A percentile compares a stretch with the other conserved stretches of the same genome.
Evolutionary conservation across 345 rosid genomes (phyloP).

Genomic region (Pistacia integerrima): DNA sequence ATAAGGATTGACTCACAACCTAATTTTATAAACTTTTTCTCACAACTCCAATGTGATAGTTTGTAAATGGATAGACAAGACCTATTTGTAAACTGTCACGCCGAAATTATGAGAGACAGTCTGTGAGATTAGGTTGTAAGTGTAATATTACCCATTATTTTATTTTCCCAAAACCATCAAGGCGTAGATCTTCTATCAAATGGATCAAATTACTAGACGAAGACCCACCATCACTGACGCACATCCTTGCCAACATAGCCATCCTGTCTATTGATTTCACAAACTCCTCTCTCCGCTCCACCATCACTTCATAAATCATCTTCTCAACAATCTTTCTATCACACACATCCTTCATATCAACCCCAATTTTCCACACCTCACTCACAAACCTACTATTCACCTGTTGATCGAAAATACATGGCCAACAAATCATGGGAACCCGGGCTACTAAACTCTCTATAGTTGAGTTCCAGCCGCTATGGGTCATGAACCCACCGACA

Average conservation of each 20-base stretch:
- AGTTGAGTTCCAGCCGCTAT: slow-evolving; percentile 82
- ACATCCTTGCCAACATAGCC: slow-evolving; percentile 34
- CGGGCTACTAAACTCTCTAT: slow-evolving; percentile 61
- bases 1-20: too few species aligned
- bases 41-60: too few species aligned
- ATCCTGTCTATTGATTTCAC: slow-evolving; percentile 21
- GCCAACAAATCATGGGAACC: slow-evolving; percentile 81
- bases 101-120: too few species aligned
- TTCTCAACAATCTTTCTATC: slow-evolving; percentile 48
- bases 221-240: slow-evolving; percentile 38
- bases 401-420: slow-evolving; percentile 60
- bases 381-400: slow-evolving; percentile 58
- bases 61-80: too few species aligned
- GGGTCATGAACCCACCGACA: slow-evolving; percentile 63
- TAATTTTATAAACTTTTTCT: too few species aligned
- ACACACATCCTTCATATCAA: slow-evolving; percentile 69
- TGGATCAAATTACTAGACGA: slow-evolving; percentile 38
- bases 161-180: slow-evolving; percentile 11
- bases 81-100: too few species aligned
- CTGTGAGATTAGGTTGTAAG: too few species aligned
- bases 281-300: slow-evolving; percentile 44
- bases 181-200: slow-evolving; percentile 39
- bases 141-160: too few species aligned
- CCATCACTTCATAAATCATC: slow-evolving; percentile 63
- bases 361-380: slow-evolving; percentile 64